A percentile compares a stretch with the other conserved stretches of the same genome.
phyloP scores from a whole-genome alignment of 2,329 filamentous ascomycete species.

The Lecanosticta acicola region DNA sequence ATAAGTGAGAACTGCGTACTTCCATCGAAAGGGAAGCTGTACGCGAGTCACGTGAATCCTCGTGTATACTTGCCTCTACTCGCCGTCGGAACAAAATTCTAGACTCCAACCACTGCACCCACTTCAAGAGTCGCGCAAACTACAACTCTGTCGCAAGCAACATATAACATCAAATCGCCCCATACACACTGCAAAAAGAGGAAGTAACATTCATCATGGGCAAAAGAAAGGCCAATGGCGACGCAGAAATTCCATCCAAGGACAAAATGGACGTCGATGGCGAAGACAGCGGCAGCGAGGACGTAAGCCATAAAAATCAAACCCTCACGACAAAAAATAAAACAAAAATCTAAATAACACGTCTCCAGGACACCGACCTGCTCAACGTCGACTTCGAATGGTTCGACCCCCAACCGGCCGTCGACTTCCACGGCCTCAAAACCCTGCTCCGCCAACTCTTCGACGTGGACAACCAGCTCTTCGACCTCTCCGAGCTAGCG shows the following conservation, averaged over 20 bases:
- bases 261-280: constrained; percentile 37
- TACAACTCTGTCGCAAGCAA: no score
- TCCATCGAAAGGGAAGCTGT: no score
- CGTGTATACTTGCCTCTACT: not conserved
- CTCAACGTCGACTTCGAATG: constrained; percentile 97
- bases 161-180: no score
- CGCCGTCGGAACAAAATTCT: not conserved
- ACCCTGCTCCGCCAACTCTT: constrained; percentile 84
- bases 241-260: constrained; percentile 42
- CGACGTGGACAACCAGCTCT: constrained; percentile 76
- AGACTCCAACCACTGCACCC: not conserved
- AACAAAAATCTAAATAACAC: constrained; percentile 7
- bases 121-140: no score
- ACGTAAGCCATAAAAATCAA: constrained; percentile 24
- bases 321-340: not conserved
- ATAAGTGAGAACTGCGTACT: no score
- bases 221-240: constrained; percentile 47
- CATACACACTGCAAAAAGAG: not conserved
- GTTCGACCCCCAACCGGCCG: constrained; percentile 85
- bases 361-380: constrained; percentile 71
- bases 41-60: not conserved
- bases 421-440: constrained; percentile 95
- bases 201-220: constrained; percentile 37
- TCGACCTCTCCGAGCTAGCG: constrained; percentile 80
- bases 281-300: constrained; percentile 31